Conservation (phyloP, 805 yeast genomes). For the Millerago galiae region DNA sequence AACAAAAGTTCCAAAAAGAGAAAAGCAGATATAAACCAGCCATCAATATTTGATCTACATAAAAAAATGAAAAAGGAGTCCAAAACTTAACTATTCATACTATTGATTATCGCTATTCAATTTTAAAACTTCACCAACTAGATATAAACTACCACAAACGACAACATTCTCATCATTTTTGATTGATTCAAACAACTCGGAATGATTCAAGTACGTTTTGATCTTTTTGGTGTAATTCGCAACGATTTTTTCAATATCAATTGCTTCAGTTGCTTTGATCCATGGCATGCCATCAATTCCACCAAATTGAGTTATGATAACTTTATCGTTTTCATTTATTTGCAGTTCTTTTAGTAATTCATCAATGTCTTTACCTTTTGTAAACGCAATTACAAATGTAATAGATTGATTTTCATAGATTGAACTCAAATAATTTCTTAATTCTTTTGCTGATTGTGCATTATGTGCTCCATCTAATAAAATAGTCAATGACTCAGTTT, state of each 20-base stretch:
- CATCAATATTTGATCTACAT: background rate
- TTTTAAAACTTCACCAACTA: slow-evolving; percentile 51
- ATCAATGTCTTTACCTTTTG: slow-evolving; percentile 60
- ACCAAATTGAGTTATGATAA: slow-evolving; percentile 59
- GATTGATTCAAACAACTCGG: slow-evolving; percentile 24
- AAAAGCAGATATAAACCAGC: background rate
- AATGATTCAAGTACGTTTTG: slow-evolving; percentile 19
- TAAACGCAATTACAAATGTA: slow-evolving; percentile 65
- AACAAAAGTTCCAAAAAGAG: slow-evolving; percentile 1
- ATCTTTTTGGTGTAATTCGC: slow-evolving; percentile 26
- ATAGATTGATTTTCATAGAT: slow-evolving; percentile 14
- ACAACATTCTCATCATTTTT: slow-evolving; percentile 28
- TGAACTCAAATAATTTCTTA: slow-evolving; percentile 45
- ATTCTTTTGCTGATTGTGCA: slow-evolving; percentile 71
- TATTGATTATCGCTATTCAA: slow-evolving; percentile 22
- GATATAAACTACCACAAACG: slow-evolving; percentile 66
- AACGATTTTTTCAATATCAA: slow-evolving; percentile 19
- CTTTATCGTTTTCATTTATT: slow-evolving; percentile 43
- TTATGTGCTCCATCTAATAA: slow-evolving; percentile 94
- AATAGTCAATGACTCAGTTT: slow-evolving; percentile 24
- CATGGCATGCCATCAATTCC: slow-evolving; percentile 91
- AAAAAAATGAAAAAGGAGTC: background rate
- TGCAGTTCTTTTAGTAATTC: slow-evolving; percentile 43
- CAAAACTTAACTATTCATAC: background rate
- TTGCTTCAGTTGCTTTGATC: slow-evolving; percentile 48